phyloP scores from a whole-genome alignment of 495 filamentous ascomycete genomes.

The Gamarada debralockiae region DNA sequence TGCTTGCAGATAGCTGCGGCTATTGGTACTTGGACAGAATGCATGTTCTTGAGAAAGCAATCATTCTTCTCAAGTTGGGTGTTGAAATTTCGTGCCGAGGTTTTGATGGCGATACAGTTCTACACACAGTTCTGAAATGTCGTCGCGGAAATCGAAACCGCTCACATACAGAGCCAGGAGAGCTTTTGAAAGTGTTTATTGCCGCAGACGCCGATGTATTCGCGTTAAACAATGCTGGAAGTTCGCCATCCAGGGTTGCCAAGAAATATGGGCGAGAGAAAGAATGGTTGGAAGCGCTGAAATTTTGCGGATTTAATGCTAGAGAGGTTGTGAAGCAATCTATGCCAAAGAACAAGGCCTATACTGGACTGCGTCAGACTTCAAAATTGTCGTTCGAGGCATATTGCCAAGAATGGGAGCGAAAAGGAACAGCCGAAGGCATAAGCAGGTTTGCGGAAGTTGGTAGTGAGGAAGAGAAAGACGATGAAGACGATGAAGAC shows the following conservation, averaged over 20 bases:
- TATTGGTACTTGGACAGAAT: neutral
- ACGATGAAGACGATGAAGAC: neutral
- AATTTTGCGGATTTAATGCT: neutral
- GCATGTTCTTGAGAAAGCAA: conserved; percentile 6
- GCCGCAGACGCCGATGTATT: conserved; percentile 4
- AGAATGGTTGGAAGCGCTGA: conserved; percentile 9
- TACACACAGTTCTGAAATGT: neutral
- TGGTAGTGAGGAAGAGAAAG: neutral
- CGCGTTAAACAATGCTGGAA: neutral
- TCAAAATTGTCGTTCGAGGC: neutral
- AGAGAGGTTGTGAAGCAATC: neutral
- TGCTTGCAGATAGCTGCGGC: neutral
- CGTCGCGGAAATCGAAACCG: neutral
- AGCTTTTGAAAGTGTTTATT: conserved; percentile 3
- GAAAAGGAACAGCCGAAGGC: neutral
- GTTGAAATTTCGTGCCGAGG: neutral
- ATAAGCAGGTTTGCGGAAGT: neutral
- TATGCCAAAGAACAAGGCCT: neutral
- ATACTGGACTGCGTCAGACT: neutral
- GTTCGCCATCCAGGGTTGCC: neutral
- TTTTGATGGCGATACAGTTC: neutral
- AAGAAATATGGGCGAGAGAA: neutral
- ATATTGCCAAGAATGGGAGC: neutral
- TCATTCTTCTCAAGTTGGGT: neutral
- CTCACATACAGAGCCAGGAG: conserved; percentile 1